Percentiles rank a stretch among this genome's conserved stretches.
Evolutionary conservation across 2,329 filamentous ascomycete genomes (phyloP).

Genomic region (Ophiocordyceps camponoti-saundersi): DNA sequence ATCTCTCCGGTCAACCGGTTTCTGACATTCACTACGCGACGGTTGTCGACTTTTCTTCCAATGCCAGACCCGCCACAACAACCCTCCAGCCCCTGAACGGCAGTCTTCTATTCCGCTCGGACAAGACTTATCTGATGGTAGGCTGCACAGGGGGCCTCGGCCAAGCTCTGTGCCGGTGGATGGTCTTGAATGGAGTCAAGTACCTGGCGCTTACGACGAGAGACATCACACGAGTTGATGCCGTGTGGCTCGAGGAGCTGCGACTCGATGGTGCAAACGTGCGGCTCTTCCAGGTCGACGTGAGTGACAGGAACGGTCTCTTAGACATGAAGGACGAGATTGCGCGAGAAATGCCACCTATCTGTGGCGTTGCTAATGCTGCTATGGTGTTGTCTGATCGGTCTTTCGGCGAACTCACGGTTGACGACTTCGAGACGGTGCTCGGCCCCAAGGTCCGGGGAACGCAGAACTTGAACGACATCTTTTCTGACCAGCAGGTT

Average conservation of each 20-base stretch:
- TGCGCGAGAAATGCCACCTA: conserved; percentile 10
- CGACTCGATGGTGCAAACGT: conserved; percentile 1
- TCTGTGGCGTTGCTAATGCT: conserved; percentile 24
- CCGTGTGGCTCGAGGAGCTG: conserved; percentile 8
- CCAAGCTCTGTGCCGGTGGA: conserved; percentile 20
- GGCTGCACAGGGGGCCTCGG: conserved; percentile 17
- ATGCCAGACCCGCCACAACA: neutral
- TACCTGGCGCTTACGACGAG: conserved; percentile 19
- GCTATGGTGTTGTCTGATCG: conserved; percentile 25
- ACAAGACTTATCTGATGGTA: conserved; percentile 16
- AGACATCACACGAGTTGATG: conserved; percentile 16
- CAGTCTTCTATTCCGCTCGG: conserved; percentile 6
- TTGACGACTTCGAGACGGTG: conserved; percentile 8
- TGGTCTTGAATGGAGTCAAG: conserved; percentile 19
- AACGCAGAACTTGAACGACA: conserved; percentile 11
- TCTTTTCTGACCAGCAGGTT: conserved; percentile 11
- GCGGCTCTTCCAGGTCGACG: conserved; percentile 2
- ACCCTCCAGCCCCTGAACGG: neutral
- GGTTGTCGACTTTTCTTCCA: neutral
- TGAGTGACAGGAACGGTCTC: conserved; percentile 3
- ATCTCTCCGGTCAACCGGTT: neutral
- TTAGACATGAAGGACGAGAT: conserved; percentile 4
- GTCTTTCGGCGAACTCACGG: conserved; percentile 11
- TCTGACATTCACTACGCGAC: neutral
- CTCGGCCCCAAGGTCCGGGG: conserved; percentile 18